A percentile compares a stretch with the other conserved stretches of the same genome.
Evolutionary conservation across 2,329 filamentous ascomycete genomes (phyloP).

Genomic region (Fusarium cyanostomum): DNA sequence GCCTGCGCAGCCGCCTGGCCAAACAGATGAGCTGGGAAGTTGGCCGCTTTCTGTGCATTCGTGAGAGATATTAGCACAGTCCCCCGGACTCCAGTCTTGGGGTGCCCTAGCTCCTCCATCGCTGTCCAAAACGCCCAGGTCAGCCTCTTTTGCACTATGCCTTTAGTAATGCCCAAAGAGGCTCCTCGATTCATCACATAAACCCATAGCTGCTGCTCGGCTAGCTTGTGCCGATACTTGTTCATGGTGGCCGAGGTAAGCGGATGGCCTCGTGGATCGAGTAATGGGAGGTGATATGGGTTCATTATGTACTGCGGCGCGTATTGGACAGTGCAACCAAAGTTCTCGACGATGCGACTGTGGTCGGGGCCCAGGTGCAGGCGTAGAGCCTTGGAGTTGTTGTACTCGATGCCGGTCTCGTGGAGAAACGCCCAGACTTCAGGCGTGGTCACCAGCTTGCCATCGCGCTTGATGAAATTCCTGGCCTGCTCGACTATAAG

Average conservation of each 20-base stretch:
- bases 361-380: conserved; percentile 23
- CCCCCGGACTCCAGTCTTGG: conserved; percentile 22
- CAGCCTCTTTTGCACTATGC: conserved; percentile 39
- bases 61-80: conserved; percentile 30
- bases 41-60: conserved; percentile 29
- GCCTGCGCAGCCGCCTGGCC: conserved; percentile 35
- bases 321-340: conserved; percentile 40
- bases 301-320: conserved; percentile 46
- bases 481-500: conserved; percentile 32
- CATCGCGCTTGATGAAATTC: conserved; percentile 34
- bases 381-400: conserved; percentile 33
- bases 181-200: conserved; percentile 30
- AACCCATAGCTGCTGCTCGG: conserved; percentile 48
- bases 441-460: conserved; percentile 44
- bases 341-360: conserved; percentile 23
- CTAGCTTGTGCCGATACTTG: conserved; percentile 41
- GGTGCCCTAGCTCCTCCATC: conserved; percentile 43
- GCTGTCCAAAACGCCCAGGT: conserved; percentile 41
- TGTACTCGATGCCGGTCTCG: conserved; percentile 37
- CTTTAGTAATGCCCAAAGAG: conserved; percentile 40
- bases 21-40: conserved; percentile 34
- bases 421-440: conserved; percentile 44
- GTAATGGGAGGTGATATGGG: conserved; percentile 46
- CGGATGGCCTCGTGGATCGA: conserved; percentile 48
- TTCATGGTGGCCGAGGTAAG: conserved; percentile 39